Evolutionary conservation across 2,329 filamentous ascomycete genomes (phyloP), one percentile per base, ranked within the genome.

Genomic region (Botrytis elliptica): DNA sequence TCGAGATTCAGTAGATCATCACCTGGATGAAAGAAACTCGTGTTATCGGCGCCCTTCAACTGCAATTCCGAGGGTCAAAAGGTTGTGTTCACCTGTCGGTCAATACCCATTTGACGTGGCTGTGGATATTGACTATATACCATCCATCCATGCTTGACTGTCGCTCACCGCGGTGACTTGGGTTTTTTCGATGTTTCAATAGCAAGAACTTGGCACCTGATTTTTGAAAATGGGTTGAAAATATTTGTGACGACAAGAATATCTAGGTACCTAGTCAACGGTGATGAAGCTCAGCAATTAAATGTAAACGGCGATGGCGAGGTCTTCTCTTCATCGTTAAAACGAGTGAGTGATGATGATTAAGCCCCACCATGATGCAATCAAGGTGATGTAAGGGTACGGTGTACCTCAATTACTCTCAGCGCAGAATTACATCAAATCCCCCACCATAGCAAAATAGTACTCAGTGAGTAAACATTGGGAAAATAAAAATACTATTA

Each of bases 291-390:
- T 60, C 57, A 25, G 33, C 5, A 38, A 60, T 36, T 16, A 25
- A 60, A 38, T 38, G 20, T 38, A 22, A 63, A n/a, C 6, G 16
- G 36, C 29, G n/a, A 57, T 29, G n/a, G 5, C n/a, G 52, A 57
- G 52, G 25, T 57, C 16, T 57, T 14, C 52, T 29, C 14, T n/a
- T 57, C 52, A 57, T 29, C 14, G 14, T 33, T 57, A 29, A 33
- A 29, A 29, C n/a, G n/a, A 57, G 52, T 29, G 52, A 57, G 52
- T 8, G 52, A 57, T 55, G 52, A 55, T 57, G 57, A 36, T 60
- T 60, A 22, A 62, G 18, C 44, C 29, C 64, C 44, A 67, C 64
- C 64, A 33, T 67, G 64, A 67, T 67, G 65, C 65, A 68, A 68
- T 55, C 22, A n/a, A 40, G 9, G 3, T 46, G 29, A 46, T 55